Evolutionary conservation across 805 yeast species (phyloP), one percentile per base, ranked within the genome.

Genomic region (Alloascoidea africana): DNA sequence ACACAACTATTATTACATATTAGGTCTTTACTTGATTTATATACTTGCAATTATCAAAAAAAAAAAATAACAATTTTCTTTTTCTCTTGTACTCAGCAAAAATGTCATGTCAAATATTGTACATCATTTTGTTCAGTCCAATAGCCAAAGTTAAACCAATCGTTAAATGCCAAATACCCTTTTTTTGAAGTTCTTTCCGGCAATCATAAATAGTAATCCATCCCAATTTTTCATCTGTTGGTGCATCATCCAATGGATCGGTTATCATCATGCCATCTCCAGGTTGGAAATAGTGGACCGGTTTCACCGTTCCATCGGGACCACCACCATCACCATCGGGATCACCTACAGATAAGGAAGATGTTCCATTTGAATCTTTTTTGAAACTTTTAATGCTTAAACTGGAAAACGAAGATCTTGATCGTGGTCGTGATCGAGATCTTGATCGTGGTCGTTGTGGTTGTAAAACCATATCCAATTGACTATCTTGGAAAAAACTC

Each of bases 181-280:
- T 44, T 16, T 51, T 49, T 14, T 37, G 39, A 6, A 56, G 52
- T 8, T 53, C 27, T 16, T 37, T 35, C 4, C 39, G 36, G 19
- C 59, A 61, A 6, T 62, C 66, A 41, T 62, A 63, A 2, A 63
- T 46, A 1, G 68, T 62, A 3, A 63, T 48, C 68, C 68, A 63
- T 2, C 68, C 68, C 36, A 62, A 44, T 41, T 62, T 63, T 41
- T 60, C 59, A 14, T 57, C 63, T 45, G 60, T 61, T 0, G 68
- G 67, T 19, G 51, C 49, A 42, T 63, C 68, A 42, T 63, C 68
- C 6, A 42, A 41, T 1, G 63, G 65, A 19, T 45, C 42, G 11
- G 36, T 14, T 16, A 14, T 14, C 13, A 34, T 17, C 6, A 34
- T 14, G 6, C 36, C 36, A 18, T 34, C 36, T 11, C 36, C 36